Base-by-base conservation (phyloP, 108 stramenopile species). In the Pseudonitzschia multiseries region DNA sequence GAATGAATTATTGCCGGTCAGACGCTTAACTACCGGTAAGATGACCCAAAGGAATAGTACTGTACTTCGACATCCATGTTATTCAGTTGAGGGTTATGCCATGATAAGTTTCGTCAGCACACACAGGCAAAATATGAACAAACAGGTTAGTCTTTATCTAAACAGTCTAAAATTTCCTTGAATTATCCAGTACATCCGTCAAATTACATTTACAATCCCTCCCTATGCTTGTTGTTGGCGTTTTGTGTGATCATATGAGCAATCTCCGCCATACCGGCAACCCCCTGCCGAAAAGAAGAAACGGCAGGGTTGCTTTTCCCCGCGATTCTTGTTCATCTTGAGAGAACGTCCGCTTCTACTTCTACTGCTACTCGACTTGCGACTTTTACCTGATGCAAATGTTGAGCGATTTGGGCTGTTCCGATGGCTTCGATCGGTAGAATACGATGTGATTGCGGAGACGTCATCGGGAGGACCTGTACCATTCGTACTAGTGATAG, bases 241-340 rank as follows among this genome's bases (percentile, higher is more conserved):
- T 40, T 41, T 62, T 33, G 61, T 40, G 64, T 81, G 80, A 33
- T 66, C 51, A 52, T 77, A 81, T 0, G 75, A 52, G 56, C 84
- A 85, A 18, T 50, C 68, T 40, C 82, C 79, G 41, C 81, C 81
- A 70, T 79, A 80, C 42, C 81, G 53, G 46, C 84, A 85, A 44
- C 74, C 81, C 32, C 68, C 68, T n/a, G 71, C 64, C 32, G 81
- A 73, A 29, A 57, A 41, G 71, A 73, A 85, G 74, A 85, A 85
- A 28, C 72, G 65, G 68, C 84, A 85, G 18, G 74, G 43, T 40
- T 8, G 56, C 2, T 68, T 57, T 36, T 13, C 46, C 20, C 50
- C 17, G 20, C 36, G 36, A 36, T 36, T 36, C 36, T 36, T 36
- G 2, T 36, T 6, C 36, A 21, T 57, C 12, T 43, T 59, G 9